These are phyloP conservation scores for Boletus fagicola DNA, from an alignment of 768 basidiomycete species.

Conservation along the genomic window DNA sequence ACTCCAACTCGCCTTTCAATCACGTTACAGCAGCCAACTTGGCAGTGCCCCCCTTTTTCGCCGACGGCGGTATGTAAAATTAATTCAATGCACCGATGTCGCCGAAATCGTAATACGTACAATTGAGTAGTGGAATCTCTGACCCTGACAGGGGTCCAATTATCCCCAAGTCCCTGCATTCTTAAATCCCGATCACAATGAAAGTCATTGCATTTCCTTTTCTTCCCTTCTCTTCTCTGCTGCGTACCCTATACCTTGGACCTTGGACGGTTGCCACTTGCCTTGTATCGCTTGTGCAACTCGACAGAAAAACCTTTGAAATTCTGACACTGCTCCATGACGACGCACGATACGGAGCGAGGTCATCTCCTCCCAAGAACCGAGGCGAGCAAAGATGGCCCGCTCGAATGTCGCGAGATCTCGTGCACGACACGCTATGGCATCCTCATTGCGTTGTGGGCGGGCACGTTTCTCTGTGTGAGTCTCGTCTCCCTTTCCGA, in stretches of 20 bases:
- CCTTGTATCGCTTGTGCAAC: neutral
- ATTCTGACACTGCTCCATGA: neutral
- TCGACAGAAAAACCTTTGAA: too few species aligned
- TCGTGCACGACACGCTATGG: constrained; percentile 52
- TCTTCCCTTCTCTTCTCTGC: neutral
- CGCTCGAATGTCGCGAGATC: constrained; percentile 59
- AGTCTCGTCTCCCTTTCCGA: constrained; percentile 24
- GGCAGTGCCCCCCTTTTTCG: too few species aligned
- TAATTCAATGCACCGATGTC: neutral
- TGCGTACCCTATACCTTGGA: neutral
- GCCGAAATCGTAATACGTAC: neutral
- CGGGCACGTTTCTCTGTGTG: constrained; percentile 69
- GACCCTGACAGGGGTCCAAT: neutral
- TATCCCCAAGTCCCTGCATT: neutral
- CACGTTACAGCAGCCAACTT: too few species aligned
- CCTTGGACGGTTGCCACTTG: neutral
- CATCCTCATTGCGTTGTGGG: constrained; percentile 68
- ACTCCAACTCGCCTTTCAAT: too few species aligned
- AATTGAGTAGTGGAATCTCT: neutral
- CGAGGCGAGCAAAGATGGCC: neutral
- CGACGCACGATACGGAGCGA: constrained; percentile 20
- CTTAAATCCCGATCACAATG: neutral
- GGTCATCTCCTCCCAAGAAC: constrained; percentile 25
- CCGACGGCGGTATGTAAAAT: neutral
- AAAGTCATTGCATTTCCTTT: neutral